These are phyloP conservation scores for Agrocybe praecox DNA, from an alignment of 768 basidiomycete genomes.

Conservation along the genomic window DNA sequence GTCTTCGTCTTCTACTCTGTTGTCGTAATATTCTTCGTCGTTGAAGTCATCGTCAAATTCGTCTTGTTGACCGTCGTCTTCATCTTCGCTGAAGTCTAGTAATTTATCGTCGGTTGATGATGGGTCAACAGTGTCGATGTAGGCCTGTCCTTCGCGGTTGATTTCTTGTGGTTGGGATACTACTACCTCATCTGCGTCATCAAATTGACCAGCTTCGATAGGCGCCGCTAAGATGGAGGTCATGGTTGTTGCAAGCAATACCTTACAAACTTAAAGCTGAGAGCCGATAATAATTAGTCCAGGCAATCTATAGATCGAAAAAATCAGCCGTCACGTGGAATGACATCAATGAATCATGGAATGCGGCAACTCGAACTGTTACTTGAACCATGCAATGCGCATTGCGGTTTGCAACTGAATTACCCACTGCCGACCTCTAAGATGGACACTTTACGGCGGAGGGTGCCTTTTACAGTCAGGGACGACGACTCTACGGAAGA, in stretches of 20 bases:
- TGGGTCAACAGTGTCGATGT: conserved; percentile 44
- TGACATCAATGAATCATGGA: background rate
- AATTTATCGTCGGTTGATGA: conserved; percentile 40
- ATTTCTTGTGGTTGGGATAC: background rate
- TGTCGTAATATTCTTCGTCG: conserved; percentile 55
- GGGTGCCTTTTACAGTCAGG: conserved; percentile 44
- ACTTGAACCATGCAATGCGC: background rate
- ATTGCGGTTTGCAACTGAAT: background rate
- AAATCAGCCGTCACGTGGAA: conserved; percentile 3
- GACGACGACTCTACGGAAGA: conserved; percentile 31
- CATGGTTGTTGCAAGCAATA: conserved; percentile 20
- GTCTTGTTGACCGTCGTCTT: conserved; percentile 28
- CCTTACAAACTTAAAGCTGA: too few relatives aligned
- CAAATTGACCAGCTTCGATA: conserved; percentile 58
- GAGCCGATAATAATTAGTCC: too few relatives aligned
- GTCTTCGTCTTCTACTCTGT: conserved; percentile 82
- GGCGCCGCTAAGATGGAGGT: conserved; percentile 24
- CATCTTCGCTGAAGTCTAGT: conserved; percentile 20
- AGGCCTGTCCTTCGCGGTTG: conserved; percentile 33
- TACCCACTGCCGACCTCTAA: background rate
- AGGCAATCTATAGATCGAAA: background rate
- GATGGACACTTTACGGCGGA: conserved; percentile 42
- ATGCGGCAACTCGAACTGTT: too few relatives aligned
- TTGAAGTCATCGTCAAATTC: conserved; percentile 41
- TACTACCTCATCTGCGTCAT: conserved; percentile 50